phyloP scores from a whole-genome alignment of 2,329 filamentous ascomycete genomes.

The Nigrospora oryzae region DNA sequence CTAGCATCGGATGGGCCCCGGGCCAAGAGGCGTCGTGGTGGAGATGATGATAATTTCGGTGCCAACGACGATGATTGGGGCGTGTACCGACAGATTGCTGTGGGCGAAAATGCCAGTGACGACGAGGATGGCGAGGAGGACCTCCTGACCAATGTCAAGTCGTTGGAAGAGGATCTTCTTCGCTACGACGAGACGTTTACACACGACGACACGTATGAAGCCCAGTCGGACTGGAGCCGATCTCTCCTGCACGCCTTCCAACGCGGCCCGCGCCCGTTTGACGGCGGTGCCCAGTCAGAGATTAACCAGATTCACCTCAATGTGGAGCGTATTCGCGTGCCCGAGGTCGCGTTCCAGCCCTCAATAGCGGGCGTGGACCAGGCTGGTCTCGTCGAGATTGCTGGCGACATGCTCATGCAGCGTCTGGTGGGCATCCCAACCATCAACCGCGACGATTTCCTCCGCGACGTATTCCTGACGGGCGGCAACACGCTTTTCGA shows the following conservation, averaged over 20 bases:
- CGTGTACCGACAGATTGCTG: constrained; percentile 87
- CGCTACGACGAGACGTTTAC: constrained; percentile 82
- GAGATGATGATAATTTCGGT: constrained; percentile 93
- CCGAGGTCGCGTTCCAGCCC: constrained; percentile 88
- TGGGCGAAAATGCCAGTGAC: constrained; percentile 68
- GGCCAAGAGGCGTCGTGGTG: constrained; percentile 77
- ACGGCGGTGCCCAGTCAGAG: constrained; percentile 69
- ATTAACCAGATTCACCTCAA: constrained; percentile 89
- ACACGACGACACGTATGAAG: constrained; percentile 85
- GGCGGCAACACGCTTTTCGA: constrained; percentile 86
- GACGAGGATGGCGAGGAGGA: constrained; percentile 93
- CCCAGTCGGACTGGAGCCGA: constrained; percentile 92
- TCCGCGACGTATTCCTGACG: constrained; percentile 85
- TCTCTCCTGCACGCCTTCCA: constrained; percentile 83
- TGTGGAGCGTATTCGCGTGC: constrained; percentile 89
- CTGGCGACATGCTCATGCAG: constrained; percentile 80
- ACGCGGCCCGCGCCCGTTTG: constrained; percentile 79
- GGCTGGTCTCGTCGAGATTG: constrained; percentile 86
- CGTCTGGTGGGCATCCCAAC: constrained; percentile 52
- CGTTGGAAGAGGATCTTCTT: constrained; percentile 76
- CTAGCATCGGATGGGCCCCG: constrained; percentile 81
- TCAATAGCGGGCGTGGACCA: constrained; percentile 89
- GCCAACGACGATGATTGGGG: constrained; percentile 98
- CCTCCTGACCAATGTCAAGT: constrained; percentile 62
- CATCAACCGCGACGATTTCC: constrained; percentile 54